Evolutionary conservation across 164 flowering plant genomes (phyloP), one percentile per base, ranked within the genome.

Genomic region (Saururus chinensis): DNA sequence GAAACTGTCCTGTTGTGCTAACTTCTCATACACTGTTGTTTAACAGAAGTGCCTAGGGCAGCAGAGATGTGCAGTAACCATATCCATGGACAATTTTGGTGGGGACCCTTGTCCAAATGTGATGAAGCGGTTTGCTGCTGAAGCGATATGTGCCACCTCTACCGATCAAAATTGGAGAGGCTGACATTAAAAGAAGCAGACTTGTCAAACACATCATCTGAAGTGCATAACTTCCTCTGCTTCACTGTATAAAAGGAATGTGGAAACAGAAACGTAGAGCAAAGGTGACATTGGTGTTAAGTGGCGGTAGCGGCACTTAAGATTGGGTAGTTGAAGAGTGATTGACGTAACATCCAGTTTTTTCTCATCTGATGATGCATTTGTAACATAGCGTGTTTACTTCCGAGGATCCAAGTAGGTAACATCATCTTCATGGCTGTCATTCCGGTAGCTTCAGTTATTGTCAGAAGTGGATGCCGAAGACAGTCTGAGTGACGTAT

Each of bases 31-130:
- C 49, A 45, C 11, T 3, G 4, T 3, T 12, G 14, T 54, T 63
- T 41, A 41, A 45, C 95, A 93, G 99, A 87, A 66, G 51, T 93
- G 99, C 54, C 56, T 88, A 23, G 99, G 99, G 63, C 73, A 75
- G 73, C 71, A 80, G 59, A 78, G 78, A 71, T 93, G 99, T 61
- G 61, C 83, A 1, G 97, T 90, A 48, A 61, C 83, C 51, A 81
- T 93, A 76, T 79, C 99, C 40, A 81, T 78, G 76, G 78, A 69
- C 56, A 84, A 84, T 74, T 93, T 93, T 61, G 92, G 84, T 35
- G 75, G 78, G 40, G 99, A 93, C 65, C 99, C 99, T 40, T 93
- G 99, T 60, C 97, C 99, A 1, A 87, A 84, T 51, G 84, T 82
- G 62, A 40, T 87, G 74, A 93, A 93, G 71, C 73, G 84, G 68